phyloP scores from a whole-genome alignment of 257 asterid species.

The Paulownia fortunei region DNA sequence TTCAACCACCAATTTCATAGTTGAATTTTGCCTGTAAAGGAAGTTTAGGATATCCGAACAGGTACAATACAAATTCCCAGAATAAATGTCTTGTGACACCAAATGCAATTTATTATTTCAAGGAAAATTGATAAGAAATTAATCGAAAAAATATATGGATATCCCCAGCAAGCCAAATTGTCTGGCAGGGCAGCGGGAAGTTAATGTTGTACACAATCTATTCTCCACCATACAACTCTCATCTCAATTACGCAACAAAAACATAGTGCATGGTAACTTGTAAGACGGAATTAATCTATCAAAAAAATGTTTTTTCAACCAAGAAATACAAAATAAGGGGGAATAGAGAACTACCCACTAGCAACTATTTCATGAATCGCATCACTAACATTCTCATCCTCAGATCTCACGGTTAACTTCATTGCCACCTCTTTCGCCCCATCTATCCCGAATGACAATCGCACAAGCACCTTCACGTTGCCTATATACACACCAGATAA shows the following conservation, averaged over 20 bases:
- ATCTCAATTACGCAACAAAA: constrained; percentile 35
- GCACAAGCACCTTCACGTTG: constrained; percentile 86
- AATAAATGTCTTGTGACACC: not conserved
- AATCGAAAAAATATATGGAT: constrained; percentile 10
- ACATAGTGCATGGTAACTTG: not conserved
- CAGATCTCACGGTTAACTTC: constrained; percentile 95
- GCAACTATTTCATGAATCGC: constrained; percentile 96
- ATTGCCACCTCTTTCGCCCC: constrained; percentile 90
- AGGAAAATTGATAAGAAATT: constrained; percentile 11
- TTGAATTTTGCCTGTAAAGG: no score
- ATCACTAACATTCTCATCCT: constrained; percentile 78
- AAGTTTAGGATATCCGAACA: no score
- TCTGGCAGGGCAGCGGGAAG: constrained; percentile 2
- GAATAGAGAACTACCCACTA: constrained; percentile 61
- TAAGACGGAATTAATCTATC: constrained; percentile 23
- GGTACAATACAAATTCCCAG: not conserved
- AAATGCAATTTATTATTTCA: constrained; percentile 22
- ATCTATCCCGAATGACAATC: constrained; percentile 87
- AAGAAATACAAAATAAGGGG: constrained; percentile 21
- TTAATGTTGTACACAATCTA: constrained; percentile 3
- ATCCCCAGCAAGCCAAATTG: constrained; percentile 21
- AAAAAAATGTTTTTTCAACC: constrained; percentile 28
- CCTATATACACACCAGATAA: constrained; percentile 95
- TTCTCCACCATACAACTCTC: constrained; percentile 12
- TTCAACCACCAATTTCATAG: no score